These are phyloP conservation scores for Punica granatum DNA, from an alignment of 345 rosid species.

Conservation along the genomic window DNA sequence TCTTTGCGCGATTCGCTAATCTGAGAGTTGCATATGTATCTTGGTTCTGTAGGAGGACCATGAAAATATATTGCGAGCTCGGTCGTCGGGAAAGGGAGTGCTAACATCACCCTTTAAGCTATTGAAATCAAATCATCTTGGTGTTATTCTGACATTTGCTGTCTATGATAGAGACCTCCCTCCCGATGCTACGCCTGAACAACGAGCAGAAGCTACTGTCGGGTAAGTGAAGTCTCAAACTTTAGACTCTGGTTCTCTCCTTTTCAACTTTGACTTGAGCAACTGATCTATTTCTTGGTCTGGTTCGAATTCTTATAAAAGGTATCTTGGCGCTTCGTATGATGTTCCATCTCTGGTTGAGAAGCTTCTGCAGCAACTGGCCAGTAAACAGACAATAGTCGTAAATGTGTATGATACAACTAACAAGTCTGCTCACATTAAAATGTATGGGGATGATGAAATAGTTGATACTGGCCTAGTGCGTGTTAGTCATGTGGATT, in stretches of 20 bases:
- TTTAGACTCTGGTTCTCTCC: slow-evolving; percentile 1
- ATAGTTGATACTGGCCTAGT: slow-evolving; percentile 51
- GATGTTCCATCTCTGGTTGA: slow-evolving; percentile 94
- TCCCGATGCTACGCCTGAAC: slow-evolving; percentile 59
- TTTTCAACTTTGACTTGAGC: background rate
- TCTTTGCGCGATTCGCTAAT: background rate
- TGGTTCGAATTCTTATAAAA: slow-evolving; percentile 14
- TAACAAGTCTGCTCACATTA: slow-evolving; percentile 50
- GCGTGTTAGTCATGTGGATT: slow-evolving; percentile 61
- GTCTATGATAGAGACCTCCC: slow-evolving; percentile 65
- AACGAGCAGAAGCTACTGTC: slow-evolving; percentile 63
- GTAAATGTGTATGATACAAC: slow-evolving; percentile 92
- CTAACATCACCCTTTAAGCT: slow-evolving; percentile 95
- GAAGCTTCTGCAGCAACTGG: slow-evolving; percentile 92
- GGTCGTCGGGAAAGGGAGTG: slow-evolving; percentile 92
- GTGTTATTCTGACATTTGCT: slow-evolving; percentile 91
- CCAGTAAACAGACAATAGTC: slow-evolving; percentile 78
- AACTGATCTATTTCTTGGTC: slow-evolving; percentile 1
- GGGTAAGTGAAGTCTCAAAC: slow-evolving; percentile 45
- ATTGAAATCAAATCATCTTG: slow-evolving; percentile 82
- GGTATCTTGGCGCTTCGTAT: slow-evolving; percentile 95
- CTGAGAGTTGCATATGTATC: background rate
- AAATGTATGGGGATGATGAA: slow-evolving; percentile 73
- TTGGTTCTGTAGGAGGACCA: slow-evolving; percentile 66
- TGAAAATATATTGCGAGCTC: slow-evolving; percentile 85